Conservation (phyloP, 495 filamentous ascomycete genomes). For the Neurospora discreta region DNA sequence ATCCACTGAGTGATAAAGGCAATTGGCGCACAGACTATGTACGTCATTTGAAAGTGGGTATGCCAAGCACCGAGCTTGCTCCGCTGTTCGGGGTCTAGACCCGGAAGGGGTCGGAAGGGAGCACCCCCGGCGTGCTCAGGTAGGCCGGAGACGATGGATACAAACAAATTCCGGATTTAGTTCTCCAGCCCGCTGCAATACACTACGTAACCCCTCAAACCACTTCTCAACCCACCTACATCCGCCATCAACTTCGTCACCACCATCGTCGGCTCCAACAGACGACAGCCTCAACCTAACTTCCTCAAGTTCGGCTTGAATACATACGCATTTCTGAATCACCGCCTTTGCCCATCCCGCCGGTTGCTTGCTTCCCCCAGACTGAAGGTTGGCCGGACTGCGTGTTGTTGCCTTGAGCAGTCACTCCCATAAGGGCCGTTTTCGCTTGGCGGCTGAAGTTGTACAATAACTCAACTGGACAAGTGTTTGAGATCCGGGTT, state of each 20-base stretch:
- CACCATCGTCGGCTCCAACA: constrained; percentile 44
- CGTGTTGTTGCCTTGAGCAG: constrained; percentile 43
- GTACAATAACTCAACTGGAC: constrained; percentile 34
- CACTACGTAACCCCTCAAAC: no score
- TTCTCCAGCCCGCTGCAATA: no score
- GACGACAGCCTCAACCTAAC: constrained; percentile 37
- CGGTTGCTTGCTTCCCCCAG: constrained; percentile 39
- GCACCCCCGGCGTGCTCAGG: not conserved
- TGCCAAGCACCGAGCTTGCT: not conserved
- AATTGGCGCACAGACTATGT: constrained; percentile 5
- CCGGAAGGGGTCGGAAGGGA: not conserved
- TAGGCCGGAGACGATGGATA: not conserved
- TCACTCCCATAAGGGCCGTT: constrained; percentile 45
- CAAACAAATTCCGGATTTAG: not conserved
- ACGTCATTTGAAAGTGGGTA: constrained; percentile 4
- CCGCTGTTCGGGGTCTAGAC: not conserved
- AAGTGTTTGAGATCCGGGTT: constrained; percentile 43
- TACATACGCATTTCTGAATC: constrained; percentile 37
- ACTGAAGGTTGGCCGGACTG: constrained; percentile 36
- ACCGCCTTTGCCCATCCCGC: constrained; percentile 42
- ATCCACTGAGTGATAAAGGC: not conserved
- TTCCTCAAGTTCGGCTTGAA: constrained; percentile 34
- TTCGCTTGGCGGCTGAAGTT: constrained; percentile 27
- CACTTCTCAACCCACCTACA: no score
- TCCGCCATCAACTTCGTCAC: constrained; percentile 16